Percentiles rank a stretch among this genome's conserved stretches.
Evolutionary conservation across 163 green algal genomes (phyloP).

Genomic region (Trebouxia gelatinosa): DNA sequence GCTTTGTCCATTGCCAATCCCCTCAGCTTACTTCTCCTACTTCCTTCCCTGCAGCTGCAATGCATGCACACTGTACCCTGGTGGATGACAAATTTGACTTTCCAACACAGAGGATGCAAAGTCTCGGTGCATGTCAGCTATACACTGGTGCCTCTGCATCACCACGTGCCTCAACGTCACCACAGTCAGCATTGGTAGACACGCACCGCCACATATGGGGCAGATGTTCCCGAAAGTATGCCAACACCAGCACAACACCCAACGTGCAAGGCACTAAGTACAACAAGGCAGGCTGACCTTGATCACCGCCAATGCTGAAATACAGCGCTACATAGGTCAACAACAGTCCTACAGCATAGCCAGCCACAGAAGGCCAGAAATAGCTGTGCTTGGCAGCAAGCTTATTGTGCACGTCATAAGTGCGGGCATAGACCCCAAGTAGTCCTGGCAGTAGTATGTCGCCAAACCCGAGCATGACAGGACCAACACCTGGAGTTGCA

Average conservation of each 20-base stretch:
- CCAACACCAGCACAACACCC: constrained; percentile 51
- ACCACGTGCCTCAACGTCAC: no score
- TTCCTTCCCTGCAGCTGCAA: no score
- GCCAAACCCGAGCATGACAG: constrained; percentile 83
- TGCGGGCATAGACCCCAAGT: constrained; percentile 70
- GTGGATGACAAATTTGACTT: no score
- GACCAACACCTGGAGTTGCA: constrained; percentile 46
- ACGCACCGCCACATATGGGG: constrained; percentile 57
- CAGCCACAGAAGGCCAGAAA: constrained; percentile 46
- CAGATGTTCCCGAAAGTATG: constrained; percentile 53
- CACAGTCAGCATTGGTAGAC: no score
- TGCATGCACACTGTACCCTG: no score
- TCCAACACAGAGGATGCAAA: no score
- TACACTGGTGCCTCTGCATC: no score
- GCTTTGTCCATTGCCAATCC: no score
- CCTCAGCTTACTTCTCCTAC: no score
- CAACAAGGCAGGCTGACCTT: constrained; percentile 85
- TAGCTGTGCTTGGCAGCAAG: constrained; percentile 40
- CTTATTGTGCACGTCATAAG: constrained; percentile 4
- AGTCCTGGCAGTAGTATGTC: constrained; percentile 92
- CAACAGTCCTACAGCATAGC: constrained; percentile 73
- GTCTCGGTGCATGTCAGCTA: no score
- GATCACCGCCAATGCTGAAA: constrained; percentile 53
- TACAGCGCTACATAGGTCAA: constrained; percentile 81
- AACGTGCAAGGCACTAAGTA: constrained; percentile 90